Evolutionary conservation across 2,329 filamentous ascomycete species (phyloP).

Genomic region (Xylaria multiplex): DNA sequence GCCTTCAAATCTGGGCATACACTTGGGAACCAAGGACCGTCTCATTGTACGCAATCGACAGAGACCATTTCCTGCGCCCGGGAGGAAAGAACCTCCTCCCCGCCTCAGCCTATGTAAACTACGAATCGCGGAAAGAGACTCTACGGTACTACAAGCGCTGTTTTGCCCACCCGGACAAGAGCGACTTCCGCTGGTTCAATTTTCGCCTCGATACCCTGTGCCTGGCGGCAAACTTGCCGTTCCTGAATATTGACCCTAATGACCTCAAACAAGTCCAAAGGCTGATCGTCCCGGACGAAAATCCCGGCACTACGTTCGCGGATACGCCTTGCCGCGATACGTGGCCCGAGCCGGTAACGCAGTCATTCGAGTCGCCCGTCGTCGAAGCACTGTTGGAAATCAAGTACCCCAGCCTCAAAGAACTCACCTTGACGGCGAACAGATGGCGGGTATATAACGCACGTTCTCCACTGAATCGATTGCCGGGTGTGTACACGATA

Average conservation of each 20-base stretch:
- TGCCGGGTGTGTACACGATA: too few species aligned
- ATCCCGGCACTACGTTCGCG: neutral
- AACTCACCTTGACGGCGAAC: constrained; percentile 8
- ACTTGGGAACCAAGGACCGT: constrained; percentile 15
- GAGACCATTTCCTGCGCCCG: neutral
- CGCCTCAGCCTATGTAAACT: constrained; percentile 21
- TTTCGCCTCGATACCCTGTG: constrained; percentile 20
- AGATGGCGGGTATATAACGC: neutral
- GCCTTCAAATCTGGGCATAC: constrained; percentile 6
- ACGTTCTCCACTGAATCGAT: too few species aligned
- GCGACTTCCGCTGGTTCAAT: constrained; percentile 22
- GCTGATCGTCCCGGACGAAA: neutral
- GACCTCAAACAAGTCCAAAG: constrained; percentile 9
- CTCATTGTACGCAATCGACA: neutral
- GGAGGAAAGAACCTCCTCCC: neutral
- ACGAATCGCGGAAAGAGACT: constrained; percentile 21
- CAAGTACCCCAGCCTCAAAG: constrained; percentile 1
- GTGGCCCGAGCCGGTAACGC: constrained; percentile 14
- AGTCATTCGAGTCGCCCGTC: constrained; percentile 3
- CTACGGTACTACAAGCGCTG: constrained; percentile 20
- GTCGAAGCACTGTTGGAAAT: neutral
- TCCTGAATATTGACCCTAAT: neutral
- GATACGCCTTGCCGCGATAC: neutral
- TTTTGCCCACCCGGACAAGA: neutral
- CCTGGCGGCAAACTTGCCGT: neutral